Percentiles rank a stretch among this genome's conserved stretches.
phyloP scores from a whole-genome alignment of 257 asterid genomes.

The Gentiana straminea region DNA sequence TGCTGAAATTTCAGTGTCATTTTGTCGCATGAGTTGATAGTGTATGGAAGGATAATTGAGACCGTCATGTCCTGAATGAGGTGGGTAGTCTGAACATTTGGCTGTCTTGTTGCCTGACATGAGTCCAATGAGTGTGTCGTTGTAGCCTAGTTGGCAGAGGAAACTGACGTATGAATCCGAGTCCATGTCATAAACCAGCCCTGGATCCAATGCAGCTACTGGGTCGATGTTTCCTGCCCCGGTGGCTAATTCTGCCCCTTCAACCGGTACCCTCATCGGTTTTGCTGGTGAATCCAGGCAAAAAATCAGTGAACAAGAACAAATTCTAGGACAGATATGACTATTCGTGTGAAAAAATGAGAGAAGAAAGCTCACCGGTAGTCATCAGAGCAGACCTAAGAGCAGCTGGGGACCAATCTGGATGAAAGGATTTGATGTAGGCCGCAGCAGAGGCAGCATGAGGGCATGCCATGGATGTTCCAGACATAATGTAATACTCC shows the following conservation, averaged over 20 bases:
- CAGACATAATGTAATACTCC: conserved; percentile 75
- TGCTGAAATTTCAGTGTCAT: conserved; percentile 39
- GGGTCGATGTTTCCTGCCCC: conserved; percentile 86
- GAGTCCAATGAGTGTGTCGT: conserved; percentile 27
- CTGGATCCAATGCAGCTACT: conserved; percentile 59
- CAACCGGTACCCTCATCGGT: conserved; percentile 47
- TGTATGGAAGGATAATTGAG: conserved; percentile 73
- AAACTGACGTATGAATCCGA: conserved; percentile 58
- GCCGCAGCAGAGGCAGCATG: conserved; percentile 78
- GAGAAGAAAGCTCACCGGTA: conserved; percentile 33
- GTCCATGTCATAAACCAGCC: conserved; percentile 72
- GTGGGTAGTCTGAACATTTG: conserved; percentile 58
- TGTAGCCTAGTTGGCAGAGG: conserved; percentile 71
- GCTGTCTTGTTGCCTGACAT: conserved; percentile 26
- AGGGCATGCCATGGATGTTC: conserved; percentile 95
- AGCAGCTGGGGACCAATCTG: conserved; percentile 81
- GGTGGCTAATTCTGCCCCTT: conserved; percentile 69
- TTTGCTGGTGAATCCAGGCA: conserved; percentile 28
- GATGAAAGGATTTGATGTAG: conserved; percentile 76
- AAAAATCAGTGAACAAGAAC: background rate
- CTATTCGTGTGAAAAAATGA: too few relatives aligned
- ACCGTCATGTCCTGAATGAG: conserved; percentile 50
- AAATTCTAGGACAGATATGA: too few relatives aligned
- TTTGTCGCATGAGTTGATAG: conserved; percentile 36
- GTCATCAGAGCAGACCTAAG: conserved; percentile 89